Evolutionary conservation across 148 eudicot species (phyloP), one percentile per base, ranked within the genome.

Genomic region (Polygonum aviculare): DNA sequence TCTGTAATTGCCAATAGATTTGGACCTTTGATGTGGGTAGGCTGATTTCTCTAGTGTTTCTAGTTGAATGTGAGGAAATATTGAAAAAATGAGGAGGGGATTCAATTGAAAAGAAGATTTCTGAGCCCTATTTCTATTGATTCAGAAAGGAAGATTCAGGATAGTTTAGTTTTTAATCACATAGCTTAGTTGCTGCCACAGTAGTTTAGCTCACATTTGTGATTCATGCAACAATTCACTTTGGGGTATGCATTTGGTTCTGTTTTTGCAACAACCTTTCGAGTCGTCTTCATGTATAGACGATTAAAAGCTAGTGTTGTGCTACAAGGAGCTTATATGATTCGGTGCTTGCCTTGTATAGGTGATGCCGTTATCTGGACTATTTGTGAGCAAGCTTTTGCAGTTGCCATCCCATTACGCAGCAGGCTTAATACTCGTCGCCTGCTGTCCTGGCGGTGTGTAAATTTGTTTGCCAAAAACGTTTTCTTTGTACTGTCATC

Each of bases 401-500:
- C 76, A 75, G 51, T 73, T 87, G 80, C 90, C 90, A 21, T 81
- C 90, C 45, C 45, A 87, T 76, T 87, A 87, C 77, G 90, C 90
- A 31, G 90, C 88, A 21, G 90, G 90, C 63, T 81, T 85, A 45
- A 87, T 87, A 77, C 76, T 87, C 76, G 90, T 87, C 44, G 86
- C 79, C 73, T 87, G 90, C 84, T 85, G 90, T 69, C 90, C 90
- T n/a, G 88, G 90, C 33, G 88, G 88, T 84, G 65, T 73, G 60
- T 83, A 47, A 22, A n/a, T 19, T 41, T 45, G 75, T 72, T 72
- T 72, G 75, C 15, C 35, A 45, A 72, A n/a, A 8, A 12, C 11
- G 18, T 72, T 21, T n/a, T 10, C 75, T 41, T 7, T 44, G 51
- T 72, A 14, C 44, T 12, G 11, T 16, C 19, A 21, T 36, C 41